These are phyloP conservation scores for Gelatoporia subvermispora DNA, from an alignment of 768 basidiomycete species.

Conservation along the genomic window DNA sequence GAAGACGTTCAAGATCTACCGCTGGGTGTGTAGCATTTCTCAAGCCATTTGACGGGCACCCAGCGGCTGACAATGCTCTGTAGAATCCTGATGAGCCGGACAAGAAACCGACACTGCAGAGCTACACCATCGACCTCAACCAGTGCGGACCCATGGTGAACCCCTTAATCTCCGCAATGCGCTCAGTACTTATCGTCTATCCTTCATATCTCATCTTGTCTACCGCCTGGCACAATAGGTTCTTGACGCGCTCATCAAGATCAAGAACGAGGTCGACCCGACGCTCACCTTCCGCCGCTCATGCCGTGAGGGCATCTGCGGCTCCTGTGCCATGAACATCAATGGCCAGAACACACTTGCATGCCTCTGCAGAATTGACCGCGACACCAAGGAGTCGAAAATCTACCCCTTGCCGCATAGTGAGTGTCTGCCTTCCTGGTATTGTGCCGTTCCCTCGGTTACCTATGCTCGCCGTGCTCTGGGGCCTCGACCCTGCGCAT, in stretches of 20 bases:
- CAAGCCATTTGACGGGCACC: background rate
- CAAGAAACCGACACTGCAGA: conserved; percentile 86
- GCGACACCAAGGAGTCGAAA: conserved; percentile 73
- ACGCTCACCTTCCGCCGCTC: conserved; percentile 94
- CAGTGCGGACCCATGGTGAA: conserved; percentile 92
- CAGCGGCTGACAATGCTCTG: background rate
- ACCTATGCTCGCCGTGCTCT: too few relatives aligned
- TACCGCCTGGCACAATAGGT: conserved; percentile 36
- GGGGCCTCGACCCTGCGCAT: too few relatives aligned
- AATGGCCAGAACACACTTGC: conserved; percentile 97
- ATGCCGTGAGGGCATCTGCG: conserved; percentile 94
- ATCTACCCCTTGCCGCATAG: conserved; percentile 98
- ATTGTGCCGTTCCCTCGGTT: too few relatives aligned
- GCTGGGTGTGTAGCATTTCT: conserved; percentile 67
- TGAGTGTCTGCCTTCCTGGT: conserved; percentile 35
- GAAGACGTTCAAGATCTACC: conserved; percentile 98
- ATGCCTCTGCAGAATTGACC: conserved; percentile 93
- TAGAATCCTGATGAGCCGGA: conserved; percentile 94
- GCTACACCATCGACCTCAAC: conserved; percentile 88
- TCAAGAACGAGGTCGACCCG: conserved; percentile 97
- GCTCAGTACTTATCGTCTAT: background rate
- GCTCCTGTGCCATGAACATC: conserved; percentile 99
- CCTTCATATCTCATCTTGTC: background rate
- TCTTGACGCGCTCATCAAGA: conserved; percentile 94
- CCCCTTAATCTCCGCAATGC: conserved; percentile 8